Evolutionary conservation across 2,329 filamentous ascomycete genomes (phyloP), one percentile per base, ranked within the genome.

Genomic region (Pseudocercospora fuligena): DNA sequence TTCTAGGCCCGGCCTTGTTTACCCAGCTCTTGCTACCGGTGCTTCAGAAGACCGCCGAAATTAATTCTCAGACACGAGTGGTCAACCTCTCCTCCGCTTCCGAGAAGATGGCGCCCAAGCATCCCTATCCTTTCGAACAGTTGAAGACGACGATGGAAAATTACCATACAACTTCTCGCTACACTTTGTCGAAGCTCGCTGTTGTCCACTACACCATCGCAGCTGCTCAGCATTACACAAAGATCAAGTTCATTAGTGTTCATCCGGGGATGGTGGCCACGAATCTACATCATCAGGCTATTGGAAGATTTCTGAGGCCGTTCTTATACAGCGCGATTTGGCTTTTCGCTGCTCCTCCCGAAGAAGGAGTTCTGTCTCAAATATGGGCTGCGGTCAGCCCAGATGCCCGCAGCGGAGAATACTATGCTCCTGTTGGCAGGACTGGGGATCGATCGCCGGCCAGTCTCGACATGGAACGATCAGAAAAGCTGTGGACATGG

Each of bases 231-330:
- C 76, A 77, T 0, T 81, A 85, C 67, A 83, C 83, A 0, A 61
- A 74, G 4, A 79, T 86, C 63, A 83, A 77, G 0, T 76, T 74
- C n/a, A 77, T 82, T 0, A 74, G 79, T 1, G 69, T 85, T 4
- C 83, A 86, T 66, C 84, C 84, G 0, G 84, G 84, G n/a, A 76
- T 83, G 21, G 81, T 85, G 27, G 65, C 78, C 21, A 84, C 84
- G 1, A 79, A 82, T 51, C 65, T 84, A 23, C 80, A 61, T 25
- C 33, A 53, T 29, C 33, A 53, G 43, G 47, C 53, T 31, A n/a
- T 16, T 11, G 25, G 36, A 9, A 19, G 29, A 16, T 51, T 64
- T 43, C 43, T 61, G 14, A 58, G 63, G 29, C 33, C 57, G 33
- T 43, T 56, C 3, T 43, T 66, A 16, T 56, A 62, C 12, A 56